Percentiles rank a stretch among this genome's conserved stretches.
These are phyloP conservation scores for Boehmeria nivea DNA, from an alignment of 306 rosid species.

Conservation along the genomic window DNA sequence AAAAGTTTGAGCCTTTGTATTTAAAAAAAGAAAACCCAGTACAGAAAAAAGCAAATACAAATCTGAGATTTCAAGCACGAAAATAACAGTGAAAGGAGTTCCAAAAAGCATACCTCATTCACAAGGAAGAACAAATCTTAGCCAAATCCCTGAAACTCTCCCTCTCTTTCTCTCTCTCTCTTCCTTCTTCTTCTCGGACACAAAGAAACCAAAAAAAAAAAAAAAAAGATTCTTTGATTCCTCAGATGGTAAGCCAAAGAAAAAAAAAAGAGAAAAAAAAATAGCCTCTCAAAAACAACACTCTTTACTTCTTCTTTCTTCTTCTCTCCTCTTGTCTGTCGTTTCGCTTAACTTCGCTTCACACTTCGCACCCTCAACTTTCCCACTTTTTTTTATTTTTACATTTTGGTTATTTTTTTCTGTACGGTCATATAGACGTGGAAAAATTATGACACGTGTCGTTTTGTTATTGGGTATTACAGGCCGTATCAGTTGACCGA, in stretches of 20 bases:
- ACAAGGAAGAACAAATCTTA: slow-evolving; percentile 37
- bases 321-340: background rate
- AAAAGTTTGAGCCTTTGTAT: no score
- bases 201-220: no score
- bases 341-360: slow-evolving; percentile 19
- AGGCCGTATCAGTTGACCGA: no score
- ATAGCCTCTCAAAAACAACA: background rate
- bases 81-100: slow-evolving; percentile 13
- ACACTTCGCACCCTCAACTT: slow-evolving; percentile 14
- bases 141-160: slow-evolving; percentile 37
- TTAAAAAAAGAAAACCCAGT: slow-evolving; percentile 16
- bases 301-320: slow-evolving; percentile 12
- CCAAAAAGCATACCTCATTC: slow-evolving; percentile 32
- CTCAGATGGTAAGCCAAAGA: slow-evolving; percentile 25
- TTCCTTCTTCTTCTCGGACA: slow-evolving; percentile 15
- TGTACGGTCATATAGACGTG: background rate
- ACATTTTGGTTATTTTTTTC: background rate
- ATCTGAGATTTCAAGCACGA: slow-evolving; percentile 49
- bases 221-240: slow-evolving; percentile 48
- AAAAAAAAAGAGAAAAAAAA: slow-evolving; percentile 5
- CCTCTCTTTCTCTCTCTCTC: slow-evolving; percentile 6
- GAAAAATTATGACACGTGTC: slow-evolving; percentile 25
- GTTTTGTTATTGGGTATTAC: rapidly evolving
- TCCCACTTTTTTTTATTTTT: slow-evolving; percentile 23
- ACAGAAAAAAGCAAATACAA: slow-evolving; percentile 30